These are phyloP conservation scores for Pterulicium gracile DNA, from an alignment of 1,284 basidiomycete genomes.

Conservation along the genomic window DNA sequence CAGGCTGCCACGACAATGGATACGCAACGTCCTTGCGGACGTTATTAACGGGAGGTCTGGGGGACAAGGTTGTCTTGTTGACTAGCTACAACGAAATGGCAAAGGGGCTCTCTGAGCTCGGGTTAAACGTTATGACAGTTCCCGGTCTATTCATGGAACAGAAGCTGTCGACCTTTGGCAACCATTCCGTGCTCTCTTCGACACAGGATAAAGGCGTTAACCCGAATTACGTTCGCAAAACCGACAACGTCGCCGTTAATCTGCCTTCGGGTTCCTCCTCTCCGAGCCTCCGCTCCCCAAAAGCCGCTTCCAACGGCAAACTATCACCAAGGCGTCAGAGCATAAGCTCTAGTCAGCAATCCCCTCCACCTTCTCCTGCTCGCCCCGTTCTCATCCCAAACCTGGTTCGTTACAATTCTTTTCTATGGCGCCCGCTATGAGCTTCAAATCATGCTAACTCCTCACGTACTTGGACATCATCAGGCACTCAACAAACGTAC, in stretches of 20 bases:
- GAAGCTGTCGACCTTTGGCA: slow-evolving; percentile 30
- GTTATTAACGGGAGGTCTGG: slow-evolving; percentile 51
- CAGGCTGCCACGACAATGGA: slow-evolving; percentile 66
- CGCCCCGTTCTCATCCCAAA: slow-evolving; percentile 32
- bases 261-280: slow-evolving; percentile 10
- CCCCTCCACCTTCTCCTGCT: neutral
- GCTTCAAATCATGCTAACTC: too few species aligned
- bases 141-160: slow-evolving; percentile 52
- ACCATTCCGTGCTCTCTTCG: neutral
- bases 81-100: slow-evolving; percentile 55
- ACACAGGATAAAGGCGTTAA: neutral
- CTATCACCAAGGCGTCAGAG: neutral
- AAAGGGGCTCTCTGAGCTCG: slow-evolving; percentile 42
- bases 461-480: too few species aligned
- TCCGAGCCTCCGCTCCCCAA: neutral
- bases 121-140: slow-evolving; percentile 41
- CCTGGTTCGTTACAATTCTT: slow-evolving; percentile 23
- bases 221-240: slow-evolving; percentile 14
- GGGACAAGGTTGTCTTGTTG: slow-evolving; percentile 56
- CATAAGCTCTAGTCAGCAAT: neutral
- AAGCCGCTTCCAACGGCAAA: slow-evolving; percentile 4
- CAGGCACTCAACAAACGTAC: slow-evolving; percentile 48
- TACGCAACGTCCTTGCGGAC: slow-evolving; percentile 54
- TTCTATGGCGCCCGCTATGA: slow-evolving; percentile 8
- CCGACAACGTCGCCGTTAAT: too few species aligned